A percentile compares a stretch with the other conserved stretches of the same genome.
Conservation (phyloP, 768 basidiomycete species). For the Phylloporus scabripes region DNA sequence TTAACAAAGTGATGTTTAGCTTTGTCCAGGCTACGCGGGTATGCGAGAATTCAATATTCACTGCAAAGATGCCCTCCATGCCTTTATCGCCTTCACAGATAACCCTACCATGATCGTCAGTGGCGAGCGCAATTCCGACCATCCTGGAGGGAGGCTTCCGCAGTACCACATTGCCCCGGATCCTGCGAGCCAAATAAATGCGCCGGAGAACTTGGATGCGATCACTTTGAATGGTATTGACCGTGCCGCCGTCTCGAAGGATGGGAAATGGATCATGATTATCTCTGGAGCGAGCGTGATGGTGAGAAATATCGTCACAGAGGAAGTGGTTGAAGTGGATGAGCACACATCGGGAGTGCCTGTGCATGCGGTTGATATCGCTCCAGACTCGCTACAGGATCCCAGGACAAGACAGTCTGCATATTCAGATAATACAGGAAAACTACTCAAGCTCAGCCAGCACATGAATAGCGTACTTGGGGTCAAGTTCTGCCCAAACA, state of each 20-base stretch:
- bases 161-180: background rate
- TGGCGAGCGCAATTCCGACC: background rate
- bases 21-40: too few species aligned
- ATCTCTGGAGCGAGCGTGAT: background rate
- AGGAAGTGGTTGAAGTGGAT: background rate
- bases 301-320: background rate
- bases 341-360: background rate
- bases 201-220: background rate
- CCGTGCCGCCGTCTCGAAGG: background rate
- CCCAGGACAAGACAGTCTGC: background rate
- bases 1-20: too few species aligned
- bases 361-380: background rate
- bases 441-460: background rate
- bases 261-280: background rate
- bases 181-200: too few species aligned
- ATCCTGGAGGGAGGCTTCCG: background rate
- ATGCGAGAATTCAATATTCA: too few species aligned
- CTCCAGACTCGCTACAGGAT: background rate
- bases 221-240: background rate
- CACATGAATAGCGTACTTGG: background rate
- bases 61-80: background rate
- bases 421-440: background rate
- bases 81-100: background rate
- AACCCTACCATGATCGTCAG: background rate
- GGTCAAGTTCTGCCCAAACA: slow-evolving; percentile 1